These are phyloP conservation scores for Lonicera japonica DNA, from an alignment of 129 eudicot genomes.

Conservation along the genomic window DNA sequence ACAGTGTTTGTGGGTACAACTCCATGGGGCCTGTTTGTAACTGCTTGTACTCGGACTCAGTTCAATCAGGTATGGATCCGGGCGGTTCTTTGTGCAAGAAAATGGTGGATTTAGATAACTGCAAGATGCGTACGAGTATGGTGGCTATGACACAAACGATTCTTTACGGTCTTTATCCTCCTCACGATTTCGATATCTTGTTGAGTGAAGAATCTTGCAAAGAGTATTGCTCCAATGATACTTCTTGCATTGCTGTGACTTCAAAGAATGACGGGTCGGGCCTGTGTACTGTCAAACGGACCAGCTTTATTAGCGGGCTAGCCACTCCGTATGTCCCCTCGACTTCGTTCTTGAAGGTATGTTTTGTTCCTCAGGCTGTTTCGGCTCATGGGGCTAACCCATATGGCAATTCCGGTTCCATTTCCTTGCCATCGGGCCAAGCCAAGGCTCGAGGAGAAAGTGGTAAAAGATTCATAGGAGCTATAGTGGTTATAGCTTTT, in stretches of 20 bases:
- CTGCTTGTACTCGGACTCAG: slow-evolving; percentile 40
- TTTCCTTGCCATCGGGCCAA: slow-evolving; percentile 18
- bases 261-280: slow-evolving; percentile 81
- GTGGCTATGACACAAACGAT: slow-evolving; percentile 46
- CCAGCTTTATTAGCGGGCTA: slow-evolving; percentile 70
- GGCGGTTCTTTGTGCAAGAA: slow-evolving; percentile 48
- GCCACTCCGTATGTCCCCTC: slow-evolving; percentile 43
- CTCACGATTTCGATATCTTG: slow-evolving; percentile 58
- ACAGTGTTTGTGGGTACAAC: slow-evolving; percentile 64
- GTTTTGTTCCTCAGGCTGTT: slow-evolving; percentile 77
- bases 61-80: slow-evolving; percentile 19
- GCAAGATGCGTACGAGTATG: slow-evolving; percentile 67
- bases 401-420: slow-evolving; percentile 13
- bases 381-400: slow-evolving; percentile 47
- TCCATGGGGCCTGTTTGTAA: slow-evolving; percentile 53
- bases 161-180: slow-evolving; percentile 69
- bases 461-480: slow-evolving; percentile 26
- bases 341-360: slow-evolving; percentile 55
- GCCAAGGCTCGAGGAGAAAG: slow-evolving; percentile 15
- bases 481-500: slow-evolving; percentile 41
- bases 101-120: slow-evolving; percentile 69
- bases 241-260: slow-evolving; percentile 62
- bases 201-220: slow-evolving; percentile 56
- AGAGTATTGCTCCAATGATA: slow-evolving; percentile 54
- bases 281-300: slow-evolving; percentile 63